Base-by-base conservation (phyloP, 1,284 basidiomycete species). In the Apiotrichum domesticum region DNA sequence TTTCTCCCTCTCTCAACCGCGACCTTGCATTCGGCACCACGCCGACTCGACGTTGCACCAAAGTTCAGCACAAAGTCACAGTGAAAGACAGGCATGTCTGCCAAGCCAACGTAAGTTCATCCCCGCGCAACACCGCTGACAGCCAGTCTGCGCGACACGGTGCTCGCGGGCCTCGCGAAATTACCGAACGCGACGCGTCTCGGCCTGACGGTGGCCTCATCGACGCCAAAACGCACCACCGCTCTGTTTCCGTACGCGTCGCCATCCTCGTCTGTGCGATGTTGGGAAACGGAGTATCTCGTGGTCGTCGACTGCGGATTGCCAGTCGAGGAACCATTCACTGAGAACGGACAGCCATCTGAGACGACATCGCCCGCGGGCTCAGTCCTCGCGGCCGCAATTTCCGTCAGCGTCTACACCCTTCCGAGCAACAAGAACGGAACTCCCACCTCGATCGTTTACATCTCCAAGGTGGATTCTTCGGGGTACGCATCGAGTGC, bases 381-480 rank as follows among this genome's bases (percentile, higher is more conserved):
- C n/a, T 49, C 47, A 3, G 65, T 68, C 1, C 61, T 92, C 44
- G 84, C 90, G 34, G 82, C 85, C 6, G 95, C 87, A 1, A 82
- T 98, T 61, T 91, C 95, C 68, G 88, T 86, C 0, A 83, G 80
- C 55, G 77, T 97, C 35, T 97, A 92, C 79, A 84, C 84, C 46
- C 64, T 77, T 35, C 73, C 75, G 3, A 81, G 80, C 2, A 35
- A 44, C 2, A 29, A 29, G 29, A 29, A 29, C 29, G 29, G 29
- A 29, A 29, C 29, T 29, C 29, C 29, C 3, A 83, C 82, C 54
- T 85, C 84, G 1, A 82, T 98, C 39, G 77, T 98, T 29, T 97
- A 98, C 75, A 81, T 98, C 47, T 89, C 90, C 51, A 98, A 98
- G 76, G 85, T 97, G 55, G 96, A 98, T 73, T 86, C 92, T 11